Base-by-base conservation (phyloP, 257 asterid species). In the Oldenlandia corymbosa region DNA sequence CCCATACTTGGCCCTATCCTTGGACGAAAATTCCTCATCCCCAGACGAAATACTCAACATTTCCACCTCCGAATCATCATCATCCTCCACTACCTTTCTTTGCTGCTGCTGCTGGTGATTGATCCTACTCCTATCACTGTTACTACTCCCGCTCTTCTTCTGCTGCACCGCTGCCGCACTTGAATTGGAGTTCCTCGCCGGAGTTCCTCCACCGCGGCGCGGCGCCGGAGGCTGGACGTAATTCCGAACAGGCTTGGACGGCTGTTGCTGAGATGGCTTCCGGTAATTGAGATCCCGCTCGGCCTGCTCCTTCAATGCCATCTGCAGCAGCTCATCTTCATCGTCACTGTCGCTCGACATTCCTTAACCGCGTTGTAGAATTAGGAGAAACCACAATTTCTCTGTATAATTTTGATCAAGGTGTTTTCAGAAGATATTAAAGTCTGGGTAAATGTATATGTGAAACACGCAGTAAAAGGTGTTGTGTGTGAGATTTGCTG, bases 11-110 rank as follows among this genome's bases (percentile, higher is more conserved):
- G 83, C 83, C 54, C 79, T 83, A 64, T 85, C 97, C 69, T 72
- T 75, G n/a, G 71, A 51, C 0, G 62, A 45, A 67, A 68, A 39
- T 58, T 87, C 96, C 82, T 92, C 99, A 57, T 92, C 99, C 2
- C 99, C 97, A 1, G 99, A 92, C 5, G 99, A 92, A 72, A 89
- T 92, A 80, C 99, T 92, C 71, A 92, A 84, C 94, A 92, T 67
- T 79, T 92, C 99, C 27, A 92, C 94, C 70, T 92, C 99, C 51
- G 99, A 92, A 74, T 92, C 99, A 24, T 92, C 97, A 60, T 89
- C 97, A 45, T 88, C 95, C 18, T 86, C 94, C 68, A 76, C 52
- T 53, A 65, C 77, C 45, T 73, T 78, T 62, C 73, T 74, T 48
- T 68, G 73, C 64, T n/a, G 56, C 64, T 75, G 78, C 70, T 34